Base-by-base conservation (phyloP, 2,329 filamentous ascomycete genomes). In the Arthroderma sp. region DNA sequence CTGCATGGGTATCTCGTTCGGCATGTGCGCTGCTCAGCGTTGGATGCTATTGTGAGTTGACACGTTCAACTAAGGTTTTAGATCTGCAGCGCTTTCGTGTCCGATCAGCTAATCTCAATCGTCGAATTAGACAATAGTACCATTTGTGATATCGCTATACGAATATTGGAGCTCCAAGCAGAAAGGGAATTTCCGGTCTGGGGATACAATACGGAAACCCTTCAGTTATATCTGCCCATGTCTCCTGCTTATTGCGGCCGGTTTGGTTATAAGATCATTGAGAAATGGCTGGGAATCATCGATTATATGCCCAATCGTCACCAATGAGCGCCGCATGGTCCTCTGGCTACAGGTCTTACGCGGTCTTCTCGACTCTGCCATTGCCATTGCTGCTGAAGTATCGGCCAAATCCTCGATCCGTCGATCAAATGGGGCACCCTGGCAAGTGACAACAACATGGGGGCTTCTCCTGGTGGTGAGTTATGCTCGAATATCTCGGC, bases 231-330 rank as follows among this genome's bases (percentile, higher is more conserved):
- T 77, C 1, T 63, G 73, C 19, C 65, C 73, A 0, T 67, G 73
- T 0, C 59, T 66, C 4, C 59, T 75, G 6, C 60, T 78, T 3
- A 66, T 69, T 31, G 44, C 72, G 6, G 72, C 73, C 6, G 72
- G 73, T 4, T 64, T 73, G 41, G 56, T 73, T 33, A 67, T 69
- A 4, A 62, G 70, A 13, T 65, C 66, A 1, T 66, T 74, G 15
- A 65, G 69, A 6, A 59, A 64, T 39, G 70, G 67, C 47, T 71
- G 68, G 15, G 63, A 66, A 41, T 77, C 76, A 15, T 78, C 76
- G 2, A 77, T 76, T 58, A 77, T 80, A 21, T 81, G 78, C 62
- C 72, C 77, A 1, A 65, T 71, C 9, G 63, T 68, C 1, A 67
- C 71, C 31, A 61, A 66, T 17, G 67, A 71, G 38, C 63, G 65